Conservation (phyloP, 2,329 filamentous ascomycete genomes). For the Cyclaneusma minus region DNA sequence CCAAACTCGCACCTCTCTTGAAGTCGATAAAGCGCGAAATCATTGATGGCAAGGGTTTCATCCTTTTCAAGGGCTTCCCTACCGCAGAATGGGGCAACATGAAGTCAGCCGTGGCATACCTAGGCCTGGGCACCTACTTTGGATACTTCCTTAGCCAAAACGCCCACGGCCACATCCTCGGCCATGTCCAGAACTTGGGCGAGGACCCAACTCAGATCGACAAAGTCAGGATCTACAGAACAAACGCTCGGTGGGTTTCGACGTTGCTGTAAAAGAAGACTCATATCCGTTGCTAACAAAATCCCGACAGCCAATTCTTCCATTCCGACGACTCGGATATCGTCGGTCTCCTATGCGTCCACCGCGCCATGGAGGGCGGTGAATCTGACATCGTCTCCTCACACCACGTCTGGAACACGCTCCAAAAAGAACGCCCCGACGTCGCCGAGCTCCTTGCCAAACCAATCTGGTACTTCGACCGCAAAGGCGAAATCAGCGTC, state of each 20-base stretch:
- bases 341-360: slow-evolving; percentile 69
- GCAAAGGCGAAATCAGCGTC: slow-evolving; percentile 65
- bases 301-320: slow-evolving; percentile 51
- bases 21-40: slow-evolving; percentile 43
- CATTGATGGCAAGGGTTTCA: slow-evolving; percentile 78
- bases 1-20: slow-evolving; percentile 36
- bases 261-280: slow-evolving; percentile 1
- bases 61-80: slow-evolving; percentile 76
- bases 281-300: not conserved
- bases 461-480: slow-evolving; percentile 84
- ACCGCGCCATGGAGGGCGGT: slow-evolving; percentile 63
- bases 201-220: slow-evolving; percentile 71
- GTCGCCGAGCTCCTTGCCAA: slow-evolving; percentile 59
- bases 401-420: slow-evolving; percentile 68
- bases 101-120: slow-evolving; percentile 79
- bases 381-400: slow-evolving; percentile 70
- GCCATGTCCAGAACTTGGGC: slow-evolving; percentile 78
- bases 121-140: slow-evolving; percentile 73
- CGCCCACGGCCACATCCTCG: slow-evolving; percentile 68
- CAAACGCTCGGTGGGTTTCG: slow-evolving; percentile 45
- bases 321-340: slow-evolving; percentile 73
- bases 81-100: slow-evolving; percentile 59
- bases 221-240: slow-evolving; percentile 80
- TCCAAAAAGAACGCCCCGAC: slow-evolving; percentile 62
- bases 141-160: slow-evolving; percentile 86